These are phyloP conservation scores for Cadophora sp. DNA, from an alignment of 2,329 filamentous ascomycete genomes.

Conservation along the genomic window DNA sequence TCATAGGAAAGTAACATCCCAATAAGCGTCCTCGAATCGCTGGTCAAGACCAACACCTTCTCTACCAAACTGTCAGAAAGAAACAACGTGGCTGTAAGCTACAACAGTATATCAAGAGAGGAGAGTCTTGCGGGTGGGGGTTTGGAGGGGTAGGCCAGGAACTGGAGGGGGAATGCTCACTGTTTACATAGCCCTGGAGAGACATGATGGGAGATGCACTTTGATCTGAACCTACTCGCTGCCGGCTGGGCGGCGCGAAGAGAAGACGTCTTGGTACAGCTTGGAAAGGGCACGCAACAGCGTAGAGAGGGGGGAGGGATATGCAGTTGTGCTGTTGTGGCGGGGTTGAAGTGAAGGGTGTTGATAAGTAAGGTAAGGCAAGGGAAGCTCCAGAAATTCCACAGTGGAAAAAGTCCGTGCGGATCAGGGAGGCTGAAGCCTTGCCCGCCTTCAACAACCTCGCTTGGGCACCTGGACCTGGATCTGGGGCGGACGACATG, in stretches of 20 bases:
- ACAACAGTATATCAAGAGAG: background rate
- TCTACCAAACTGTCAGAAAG: conserved; percentile 62
- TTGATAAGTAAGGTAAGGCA: background rate
- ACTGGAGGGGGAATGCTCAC: conserved; percentile 47
- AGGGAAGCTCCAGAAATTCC: conserved; percentile 12
- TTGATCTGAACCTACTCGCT: conserved; percentile 25
- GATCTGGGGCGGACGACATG: background rate
- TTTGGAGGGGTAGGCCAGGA: background rate
- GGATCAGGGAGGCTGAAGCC: conserved; percentile 23
- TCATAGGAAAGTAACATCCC: conserved; percentile 88
- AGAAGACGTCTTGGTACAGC: conserved; percentile 22
- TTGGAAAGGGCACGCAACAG: background rate
- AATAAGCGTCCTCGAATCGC: conserved; percentile 85
- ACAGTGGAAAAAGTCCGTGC: conserved; percentile 19
- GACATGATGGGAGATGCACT: conserved; percentile 51
- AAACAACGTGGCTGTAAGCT: conserved; percentile 42
- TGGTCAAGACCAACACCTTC: conserved; percentile 89
- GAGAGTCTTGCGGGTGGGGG: background rate
- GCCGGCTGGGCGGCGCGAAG: conserved; percentile 37
- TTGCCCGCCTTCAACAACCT: background rate
- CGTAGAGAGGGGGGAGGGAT: background rate
- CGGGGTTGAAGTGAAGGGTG: conserved; percentile 10
- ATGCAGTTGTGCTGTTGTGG: conserved; percentile 11
- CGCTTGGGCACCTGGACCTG: background rate
- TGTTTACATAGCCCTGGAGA: conserved; percentile 59